Evolutionary conservation across 331 rosid species (phyloP), one percentile per base, ranked within the genome.

Genomic region (Malus hybrid): DNA sequence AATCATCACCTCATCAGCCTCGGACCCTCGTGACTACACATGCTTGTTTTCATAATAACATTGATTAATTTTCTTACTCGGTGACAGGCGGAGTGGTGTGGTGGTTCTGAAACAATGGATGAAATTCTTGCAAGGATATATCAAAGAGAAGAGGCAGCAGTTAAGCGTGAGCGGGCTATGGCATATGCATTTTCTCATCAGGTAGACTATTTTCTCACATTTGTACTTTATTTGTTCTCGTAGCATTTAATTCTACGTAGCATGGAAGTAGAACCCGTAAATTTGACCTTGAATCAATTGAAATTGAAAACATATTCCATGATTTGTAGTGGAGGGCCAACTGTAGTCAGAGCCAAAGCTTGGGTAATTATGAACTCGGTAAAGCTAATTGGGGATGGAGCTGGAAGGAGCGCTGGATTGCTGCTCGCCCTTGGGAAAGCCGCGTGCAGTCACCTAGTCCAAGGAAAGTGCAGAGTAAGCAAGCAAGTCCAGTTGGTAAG

Each of bases 311-410:
- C 73, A 54, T 71, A 56, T 74, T 74, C 64, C 70, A 64, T 83
- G 84, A 77, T 75, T 76, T 76, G 67, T 72, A 94, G 99, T 94
- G 99, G 99, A 91, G 99, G 79, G 97, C 96, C 77, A 92, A 94
- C 77, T 80, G 91, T 67, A 90, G 90, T 79, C 96, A 87, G 74
- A 88, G 86, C 84, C 91, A 91, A 81, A 81, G 83, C 65, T 86
- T 87, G 66, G 97, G 97, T 34, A 84, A 50, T 72, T 88, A 81
- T 78, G 97, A 92, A 84, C 83, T 88, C 52, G 80, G 88, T 69
- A 91, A 90, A 83, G 83, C 92, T 70, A 90, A 87, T 75, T 94
- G 98, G 98, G 98, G 98, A 72, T 94, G 98, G 98, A 94, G 97
- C 88, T 94, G 98, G 98, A 91, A 91, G 79, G 98, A 91, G 65